Evolutionary conservation across 78 protist species (phyloP).

Genomic region (Chrysochromulina parva): DNA sequence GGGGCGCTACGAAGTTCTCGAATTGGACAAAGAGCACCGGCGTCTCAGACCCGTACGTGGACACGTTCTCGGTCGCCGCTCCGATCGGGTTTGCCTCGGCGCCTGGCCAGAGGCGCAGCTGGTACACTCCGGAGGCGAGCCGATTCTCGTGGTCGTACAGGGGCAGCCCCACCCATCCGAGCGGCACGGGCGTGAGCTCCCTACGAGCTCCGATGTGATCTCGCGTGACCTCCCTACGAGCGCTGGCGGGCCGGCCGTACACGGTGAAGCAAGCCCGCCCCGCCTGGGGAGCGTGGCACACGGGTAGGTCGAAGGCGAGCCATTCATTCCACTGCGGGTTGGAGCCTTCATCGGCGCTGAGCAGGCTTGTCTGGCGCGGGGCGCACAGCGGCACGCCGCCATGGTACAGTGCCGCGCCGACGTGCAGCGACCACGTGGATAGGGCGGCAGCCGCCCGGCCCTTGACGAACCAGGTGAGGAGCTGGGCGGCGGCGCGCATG

Average conservation of each 20-base stretch:
- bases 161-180: background rate
- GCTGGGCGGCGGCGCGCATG: too few species aligned
- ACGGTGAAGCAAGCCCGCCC: conserved; percentile 42
- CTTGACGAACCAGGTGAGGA: too few species aligned
- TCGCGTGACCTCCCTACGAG: background rate
- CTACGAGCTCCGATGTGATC: background rate
- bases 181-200: background rate
- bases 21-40: background rate
- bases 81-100: background rate
- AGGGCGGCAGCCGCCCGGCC: too few species aligned
- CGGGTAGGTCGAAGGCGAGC: background rate
- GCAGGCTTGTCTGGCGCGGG: background rate
- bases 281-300: conserved; percentile 1
- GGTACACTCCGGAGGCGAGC: background rate
- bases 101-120: background rate
- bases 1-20: background rate
- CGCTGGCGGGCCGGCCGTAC: background rate
- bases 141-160: background rate
- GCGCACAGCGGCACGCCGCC: background rate
- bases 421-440: too few species aligned
- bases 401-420: too few species aligned
- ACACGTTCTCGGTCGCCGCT: background rate
- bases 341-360: background rate
- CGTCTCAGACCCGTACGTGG: background rate
- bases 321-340: too few species aligned